phyloP scores from a whole-genome alignment of 371 early-diverging fungal genomes.

The Mortierella sp. region DNA sequence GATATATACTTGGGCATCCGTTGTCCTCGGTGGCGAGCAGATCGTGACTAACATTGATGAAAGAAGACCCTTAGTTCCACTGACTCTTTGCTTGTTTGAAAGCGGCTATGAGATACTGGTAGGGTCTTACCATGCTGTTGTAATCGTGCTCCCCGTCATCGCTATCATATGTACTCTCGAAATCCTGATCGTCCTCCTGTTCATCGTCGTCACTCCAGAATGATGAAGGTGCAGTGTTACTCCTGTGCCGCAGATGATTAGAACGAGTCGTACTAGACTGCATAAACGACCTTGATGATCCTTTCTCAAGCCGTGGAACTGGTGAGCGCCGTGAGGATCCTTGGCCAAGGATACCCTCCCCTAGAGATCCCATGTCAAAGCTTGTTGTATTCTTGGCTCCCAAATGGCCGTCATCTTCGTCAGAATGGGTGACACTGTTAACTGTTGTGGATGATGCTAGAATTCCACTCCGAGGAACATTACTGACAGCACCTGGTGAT shows the following conservation, averaged over 20 bases:
- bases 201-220: constrained; percentile 27
- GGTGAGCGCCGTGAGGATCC: neutral
- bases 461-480: neutral
- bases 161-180: neutral
- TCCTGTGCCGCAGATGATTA: constrained; percentile 4
- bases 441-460: neutral
- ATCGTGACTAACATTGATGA: too few species aligned
- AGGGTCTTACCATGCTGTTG: neutral
- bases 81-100: too few species aligned
- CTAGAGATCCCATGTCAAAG: constrained; percentile 26
- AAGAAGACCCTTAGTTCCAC: too few species aligned
- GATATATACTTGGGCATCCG: neutral
- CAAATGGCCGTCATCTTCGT: neutral
- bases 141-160: neutral
- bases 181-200: neutral
- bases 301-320: too few species aligned
- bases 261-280: neutral
- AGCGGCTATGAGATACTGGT: too few species aligned
- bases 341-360: constrained; percentile 10
- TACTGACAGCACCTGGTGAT: neutral
- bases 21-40: too few species aligned
- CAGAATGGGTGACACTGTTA: neutral
- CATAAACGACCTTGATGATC: neutral
- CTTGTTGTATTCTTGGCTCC: neutral
- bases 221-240: neutral